Percentiles rank a stretch among this genome's conserved stretches.
Evolutionary conservation across 129 eudicot genomes (phyloP).

Genomic region (Flaveria ramosissima): DNA sequence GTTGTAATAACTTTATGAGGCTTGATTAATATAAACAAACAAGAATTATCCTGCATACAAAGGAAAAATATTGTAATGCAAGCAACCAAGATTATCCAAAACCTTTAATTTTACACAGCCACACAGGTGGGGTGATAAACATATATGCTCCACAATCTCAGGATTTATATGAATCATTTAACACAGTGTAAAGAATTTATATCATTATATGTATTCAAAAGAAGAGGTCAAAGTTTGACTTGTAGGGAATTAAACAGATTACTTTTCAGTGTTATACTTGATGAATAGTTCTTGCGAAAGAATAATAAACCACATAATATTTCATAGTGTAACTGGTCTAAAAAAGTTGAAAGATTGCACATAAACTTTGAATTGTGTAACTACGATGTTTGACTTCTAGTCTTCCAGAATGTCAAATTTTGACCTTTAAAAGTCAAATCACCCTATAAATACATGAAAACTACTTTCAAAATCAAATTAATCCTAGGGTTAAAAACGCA

Average conservation of each 20-base stretch:
- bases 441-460: neutral
- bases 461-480: neutral
- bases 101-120: neutral
- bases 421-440: neutral
- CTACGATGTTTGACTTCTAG: conserved; percentile 8
- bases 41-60: conserved; percentile 39
- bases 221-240: neutral
- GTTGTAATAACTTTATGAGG: conserved; percentile 25
- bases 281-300: neutral
- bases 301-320: neutral
- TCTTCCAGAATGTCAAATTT: conserved; percentile 19
- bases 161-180: neutral
- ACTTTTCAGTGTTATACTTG: neutral
- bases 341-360: neutral
- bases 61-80: conserved; percentile 12
- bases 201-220: neutral
- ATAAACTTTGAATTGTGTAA: conserved; percentile 5
- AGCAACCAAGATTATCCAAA: conserved; percentile 6
- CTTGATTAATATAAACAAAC: conserved; percentile 13
- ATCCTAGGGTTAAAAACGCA: neutral
- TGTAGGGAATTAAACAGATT: neutral
- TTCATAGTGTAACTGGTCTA: neutral
- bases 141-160: neutral
- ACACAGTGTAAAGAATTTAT: neutral
- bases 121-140: too few relatives aligned